phyloP scores from a whole-genome alignment of 441 rosid species.

The Adansonia rubrostipa region DNA sequence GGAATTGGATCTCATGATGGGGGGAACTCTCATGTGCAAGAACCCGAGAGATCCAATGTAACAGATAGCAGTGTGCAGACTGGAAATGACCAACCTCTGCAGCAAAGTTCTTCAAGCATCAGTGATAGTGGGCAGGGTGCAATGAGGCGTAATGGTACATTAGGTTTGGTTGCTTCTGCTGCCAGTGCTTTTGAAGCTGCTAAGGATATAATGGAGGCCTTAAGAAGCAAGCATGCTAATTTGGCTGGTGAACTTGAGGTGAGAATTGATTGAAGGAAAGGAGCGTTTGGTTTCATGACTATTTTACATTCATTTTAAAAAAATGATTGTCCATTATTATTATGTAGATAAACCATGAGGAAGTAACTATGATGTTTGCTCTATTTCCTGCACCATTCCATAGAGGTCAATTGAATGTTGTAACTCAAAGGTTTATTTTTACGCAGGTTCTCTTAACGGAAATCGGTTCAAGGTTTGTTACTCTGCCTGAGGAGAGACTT shows the following conservation, averaged over 20 bases:
- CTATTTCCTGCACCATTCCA: conserved; percentile 10
- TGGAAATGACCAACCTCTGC: conserved; percentile 74
- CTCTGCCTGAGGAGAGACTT: conserved; percentile 97
- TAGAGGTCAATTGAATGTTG: conserved; percentile 6
- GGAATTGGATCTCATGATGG: conserved; percentile 75
- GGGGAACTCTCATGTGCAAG: conserved; percentile 81
- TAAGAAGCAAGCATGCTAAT: conserved; percentile 95
- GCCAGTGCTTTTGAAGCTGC: conserved; percentile 95
- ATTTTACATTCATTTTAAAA: neutral
- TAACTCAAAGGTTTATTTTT: conserved; percentile 11
- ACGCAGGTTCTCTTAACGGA: conserved; percentile 89
- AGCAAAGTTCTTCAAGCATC: conserved; percentile 66
- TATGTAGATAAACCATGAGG: neutral
- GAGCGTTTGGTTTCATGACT: conserved; percentile 19
- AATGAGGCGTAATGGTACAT: conserved; percentile 66
- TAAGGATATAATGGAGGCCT: conserved; percentile 96
- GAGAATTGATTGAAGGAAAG: conserved; percentile 27
- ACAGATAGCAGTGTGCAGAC: conserved; percentile 59
- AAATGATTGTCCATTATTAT: neutral
- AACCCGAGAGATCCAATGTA: conserved; percentile 68
- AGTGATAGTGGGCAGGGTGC: conserved; percentile 68
- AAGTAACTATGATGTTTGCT: neutral
- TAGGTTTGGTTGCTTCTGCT: conserved; percentile 76
- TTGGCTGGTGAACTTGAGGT: conserved; percentile 99
- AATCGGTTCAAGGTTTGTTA: conserved; percentile 96